Evolutionary conservation across 2,329 filamentous ascomycete species (phyloP), one percentile per base, ranked within the genome.

Genomic region (Beauveria scarabaeidicola): DNA sequence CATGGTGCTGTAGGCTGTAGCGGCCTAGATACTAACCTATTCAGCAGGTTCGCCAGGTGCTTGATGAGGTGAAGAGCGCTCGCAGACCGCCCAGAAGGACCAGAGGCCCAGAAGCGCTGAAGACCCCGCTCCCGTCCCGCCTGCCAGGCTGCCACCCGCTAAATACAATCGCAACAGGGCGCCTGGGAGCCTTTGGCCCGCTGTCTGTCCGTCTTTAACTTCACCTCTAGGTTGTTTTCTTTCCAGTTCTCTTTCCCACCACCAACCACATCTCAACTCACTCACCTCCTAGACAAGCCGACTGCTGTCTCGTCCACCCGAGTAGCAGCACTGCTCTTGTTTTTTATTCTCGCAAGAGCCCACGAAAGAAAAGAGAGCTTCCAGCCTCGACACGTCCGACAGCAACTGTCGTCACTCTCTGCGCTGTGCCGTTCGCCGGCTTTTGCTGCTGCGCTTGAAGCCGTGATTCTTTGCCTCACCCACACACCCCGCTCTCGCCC

Each of bases 401-500:
- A 60, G 56, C 63, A 50, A 44, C 46, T 58, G 57, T 47, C 48
- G 48, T 59, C 50, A 40, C 57, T 52, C 62, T 61, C 56, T 64
- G 65, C 64, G 66, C 66, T 64, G 64, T 66, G 66, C 64, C 64
- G 64, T 56, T 15, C 58, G 51, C 58, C 62, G 62, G 62, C 64
- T 64, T 62, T 60, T 54, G 61, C 52, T 59, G 68, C 62, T 32
- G 57, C 57, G 57, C 50, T 40, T 38, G 41, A 52, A 59, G 59
- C 62, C 48, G 62, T 64, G 60, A 61, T 63, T 63, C 60, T 61
- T 61, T 61, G 59, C 62, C 65, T 65, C 66, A 68, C 66, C 69
- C 66, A 65, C 44, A 27, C 65, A 64, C 67, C 66, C 67, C 69
- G 66, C 63, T 62, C 63, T 65, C 63, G 72, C 69, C 64, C 68